phyloP scores from a whole-genome alignment of 2,329 filamentous ascomycete species.

The Colletotrichum sp. region DNA sequence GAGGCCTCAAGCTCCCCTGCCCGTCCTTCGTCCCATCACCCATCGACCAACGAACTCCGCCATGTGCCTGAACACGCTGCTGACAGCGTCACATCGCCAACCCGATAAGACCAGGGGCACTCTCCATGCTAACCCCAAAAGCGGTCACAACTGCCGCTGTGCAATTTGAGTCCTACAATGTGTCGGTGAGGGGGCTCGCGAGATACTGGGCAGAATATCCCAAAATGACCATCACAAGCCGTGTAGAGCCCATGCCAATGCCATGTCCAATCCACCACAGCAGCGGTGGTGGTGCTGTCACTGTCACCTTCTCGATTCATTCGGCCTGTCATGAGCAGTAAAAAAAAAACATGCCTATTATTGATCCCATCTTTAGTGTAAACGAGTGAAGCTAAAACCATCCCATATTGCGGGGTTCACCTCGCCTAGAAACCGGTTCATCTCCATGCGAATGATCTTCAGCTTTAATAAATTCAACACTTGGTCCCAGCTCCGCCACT shows the following conservation, averaged over 20 bases:
- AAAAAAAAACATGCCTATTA: background rate
- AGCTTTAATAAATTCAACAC: background rate
- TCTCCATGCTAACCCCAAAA: background rate
- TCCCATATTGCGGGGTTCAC: background rate
- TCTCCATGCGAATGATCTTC: background rate
- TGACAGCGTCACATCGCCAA: background rate
- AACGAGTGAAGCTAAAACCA: background rate
- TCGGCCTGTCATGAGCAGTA: background rate
- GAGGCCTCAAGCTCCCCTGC: background rate
- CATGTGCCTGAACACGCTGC: background rate
- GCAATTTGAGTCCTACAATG: background rate
- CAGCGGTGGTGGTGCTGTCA: background rate
- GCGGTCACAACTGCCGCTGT: background rate
- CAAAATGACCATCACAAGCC: background rate
- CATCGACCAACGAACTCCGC: background rate
- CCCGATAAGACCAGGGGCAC: background rate
- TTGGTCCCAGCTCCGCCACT: background rate
- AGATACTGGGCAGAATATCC: background rate
- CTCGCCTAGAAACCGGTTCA: background rate
- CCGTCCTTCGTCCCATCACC: background rate
- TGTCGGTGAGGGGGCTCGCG: background rate
- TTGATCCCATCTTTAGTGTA: background rate
- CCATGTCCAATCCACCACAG: background rate
- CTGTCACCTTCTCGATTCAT: constrained; percentile 13
- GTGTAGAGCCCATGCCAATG: background rate